Conservation (phyloP, 306 rosid species). For the peach (Prunus persica) region DNA sequence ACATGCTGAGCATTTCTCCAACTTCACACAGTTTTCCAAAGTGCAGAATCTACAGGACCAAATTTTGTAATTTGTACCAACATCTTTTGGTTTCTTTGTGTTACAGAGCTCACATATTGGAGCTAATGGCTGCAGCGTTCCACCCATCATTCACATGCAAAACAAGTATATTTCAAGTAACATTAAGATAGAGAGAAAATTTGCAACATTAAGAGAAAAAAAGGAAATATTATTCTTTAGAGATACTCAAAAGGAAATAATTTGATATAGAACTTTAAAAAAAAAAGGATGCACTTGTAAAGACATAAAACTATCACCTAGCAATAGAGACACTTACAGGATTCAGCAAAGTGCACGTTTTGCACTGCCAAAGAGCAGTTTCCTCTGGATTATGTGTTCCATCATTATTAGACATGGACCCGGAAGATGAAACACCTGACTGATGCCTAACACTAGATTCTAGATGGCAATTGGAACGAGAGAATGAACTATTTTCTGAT, state of each 20-base stretch:
- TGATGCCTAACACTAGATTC: slow-evolving; percentile 37
- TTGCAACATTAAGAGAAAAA: neutral
- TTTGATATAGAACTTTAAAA: neutral
- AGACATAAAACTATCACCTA: slow-evolving; percentile 2
- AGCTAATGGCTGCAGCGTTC: slow-evolving; percentile 58
- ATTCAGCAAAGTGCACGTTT: slow-evolving; percentile 76
- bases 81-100: slow-evolving; percentile 58
- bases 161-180: neutral
- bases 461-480: slow-evolving; percentile 25
- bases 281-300: neutral
- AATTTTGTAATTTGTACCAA: slow-evolving; percentile 40
- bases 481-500: slow-evolving; percentile 26
- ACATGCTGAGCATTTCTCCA: slow-evolving; percentile 72
- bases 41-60: slow-evolving; percentile 77
- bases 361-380: slow-evolving; percentile 70
- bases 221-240: neutral
- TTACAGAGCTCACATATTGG: slow-evolving; percentile 74
- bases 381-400: slow-evolving; percentile 32
- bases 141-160: slow-evolving; percentile 32
- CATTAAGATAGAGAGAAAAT: neutral
- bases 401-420: slow-evolving; percentile 18
- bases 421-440: slow-evolving; percentile 26
- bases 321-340: slow-evolving; percentile 47
- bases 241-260: neutral
- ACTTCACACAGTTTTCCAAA: slow-evolving; percentile 61